These are phyloP conservation scores for Colletotrichum sp. DNA, from an alignment of 2,329 filamentous ascomycete species.

Conservation along the genomic window DNA sequence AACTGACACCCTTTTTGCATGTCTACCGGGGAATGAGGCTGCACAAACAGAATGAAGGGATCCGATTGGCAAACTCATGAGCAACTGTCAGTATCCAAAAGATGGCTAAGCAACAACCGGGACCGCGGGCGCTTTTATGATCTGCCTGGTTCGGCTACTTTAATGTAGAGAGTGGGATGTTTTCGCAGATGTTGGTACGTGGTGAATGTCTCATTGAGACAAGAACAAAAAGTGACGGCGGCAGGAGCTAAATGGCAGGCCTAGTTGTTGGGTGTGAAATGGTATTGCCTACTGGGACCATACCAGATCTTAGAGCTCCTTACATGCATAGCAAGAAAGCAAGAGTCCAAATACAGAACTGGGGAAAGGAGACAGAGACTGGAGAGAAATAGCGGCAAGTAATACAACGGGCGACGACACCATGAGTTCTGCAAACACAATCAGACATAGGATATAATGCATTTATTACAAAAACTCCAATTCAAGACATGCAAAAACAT, in stretches of 20 bases:
- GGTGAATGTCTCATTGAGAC: not conserved
- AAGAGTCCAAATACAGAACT: not conserved
- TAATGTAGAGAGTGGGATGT: not conserved
- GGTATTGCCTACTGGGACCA: not conserved
- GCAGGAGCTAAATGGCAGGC: not conserved
- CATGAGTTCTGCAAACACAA: not conserved
- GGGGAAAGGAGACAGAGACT: not conserved
- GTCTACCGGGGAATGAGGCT: not conserved
- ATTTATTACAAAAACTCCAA: not conserved
- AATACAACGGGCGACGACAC: rapidly evolving
- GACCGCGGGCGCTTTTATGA: no score
- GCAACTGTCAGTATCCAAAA: not conserved
- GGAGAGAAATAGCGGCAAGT: rapidly evolving
- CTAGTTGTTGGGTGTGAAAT: not conserved
- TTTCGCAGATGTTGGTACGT: not conserved
- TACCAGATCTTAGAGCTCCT: rapidly evolving
- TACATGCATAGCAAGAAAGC: not conserved
- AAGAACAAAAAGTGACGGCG: not conserved
- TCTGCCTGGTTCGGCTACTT: not conserved
- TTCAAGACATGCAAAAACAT: not conserved
- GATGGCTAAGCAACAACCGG: not conserved
- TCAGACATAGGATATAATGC: not conserved
- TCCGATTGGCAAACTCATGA: not conserved
- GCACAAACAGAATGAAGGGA: not conserved
- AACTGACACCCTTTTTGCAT: not conserved